A percentile compares a stretch with the other conserved stretches of the same genome.
Evolutionary conservation across 2,329 filamentous ascomycete genomes (phyloP).

Genomic region (Calonectria pauciramosa): DNA sequence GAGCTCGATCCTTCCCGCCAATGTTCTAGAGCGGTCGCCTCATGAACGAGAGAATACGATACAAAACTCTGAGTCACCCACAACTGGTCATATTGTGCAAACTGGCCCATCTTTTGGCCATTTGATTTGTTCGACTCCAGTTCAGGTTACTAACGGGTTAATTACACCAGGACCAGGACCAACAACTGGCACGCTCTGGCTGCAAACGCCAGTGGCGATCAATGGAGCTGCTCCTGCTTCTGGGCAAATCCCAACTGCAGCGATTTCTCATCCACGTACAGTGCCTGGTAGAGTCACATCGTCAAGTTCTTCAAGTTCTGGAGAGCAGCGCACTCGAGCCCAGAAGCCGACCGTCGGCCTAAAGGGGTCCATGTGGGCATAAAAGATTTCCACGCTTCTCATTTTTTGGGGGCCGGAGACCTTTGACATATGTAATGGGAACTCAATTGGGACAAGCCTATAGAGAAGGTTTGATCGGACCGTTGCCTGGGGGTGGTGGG

Average conservation of each 20-base stretch:
- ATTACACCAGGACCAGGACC: conserved; percentile 31
- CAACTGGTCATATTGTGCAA: background rate
- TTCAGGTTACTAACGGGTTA: conserved; percentile 36
- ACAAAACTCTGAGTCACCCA: background rate
- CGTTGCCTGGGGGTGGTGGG: background rate
- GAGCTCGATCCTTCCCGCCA: background rate
- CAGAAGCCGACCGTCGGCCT: conserved; percentile 35
- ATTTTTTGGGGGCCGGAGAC: no score
- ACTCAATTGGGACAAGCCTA: no score
- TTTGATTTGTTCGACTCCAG: conserved; percentile 32
- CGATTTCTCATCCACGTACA: background rate
- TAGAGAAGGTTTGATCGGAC: background rate
- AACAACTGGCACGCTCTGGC: conserved; percentile 30
- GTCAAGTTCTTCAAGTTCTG: background rate
- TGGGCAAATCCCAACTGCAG: background rate
- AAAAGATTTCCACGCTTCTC: background rate
- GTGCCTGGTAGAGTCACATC: background rate
- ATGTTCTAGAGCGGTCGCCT: conserved; percentile 1
- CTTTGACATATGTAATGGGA: background rate
- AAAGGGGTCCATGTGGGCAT: conserved; percentile 40
- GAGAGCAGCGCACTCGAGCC: background rate
- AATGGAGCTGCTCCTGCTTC: background rate
- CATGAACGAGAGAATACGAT: background rate
- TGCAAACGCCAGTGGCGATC: conserved; percentile 20
- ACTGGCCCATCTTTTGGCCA: conserved; percentile 28